Percentiles rank a stretch among this genome's conserved stretches.
These are phyloP conservation scores for Chaetomidium leptoderma DNA, from an alignment of 495 filamentous ascomycete species.

Conservation along the genomic window DNA sequence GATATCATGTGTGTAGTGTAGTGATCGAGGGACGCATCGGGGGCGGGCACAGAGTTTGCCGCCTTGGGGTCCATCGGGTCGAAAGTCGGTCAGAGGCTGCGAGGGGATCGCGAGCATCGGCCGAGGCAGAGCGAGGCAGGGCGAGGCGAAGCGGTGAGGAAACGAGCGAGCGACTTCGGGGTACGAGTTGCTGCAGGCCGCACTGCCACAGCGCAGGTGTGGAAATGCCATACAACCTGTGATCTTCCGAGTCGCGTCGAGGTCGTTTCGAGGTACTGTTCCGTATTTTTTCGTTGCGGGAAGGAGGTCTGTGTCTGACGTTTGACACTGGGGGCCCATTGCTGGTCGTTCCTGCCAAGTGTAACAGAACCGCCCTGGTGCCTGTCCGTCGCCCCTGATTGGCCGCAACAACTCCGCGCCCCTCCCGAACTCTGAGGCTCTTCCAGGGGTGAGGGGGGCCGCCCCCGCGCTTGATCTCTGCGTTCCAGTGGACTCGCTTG, in stretches of 20 bases:
- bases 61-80: slow-evolving; percentile 10
- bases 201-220: background rate
- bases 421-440: slow-evolving; percentile 25
- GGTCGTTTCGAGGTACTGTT: slow-evolving; percentile 19
- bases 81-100: background rate
- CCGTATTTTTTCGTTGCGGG: slow-evolving; percentile 4
- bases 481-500: background rate
- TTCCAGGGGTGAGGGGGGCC: slow-evolving; percentile 22
- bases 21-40: background rate
- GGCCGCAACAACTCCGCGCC: slow-evolving; percentile 20
- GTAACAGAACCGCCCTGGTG: slow-evolving; percentile 36
- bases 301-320: slow-evolving; percentile 32
- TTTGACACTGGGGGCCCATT: slow-evolving; percentile 23
- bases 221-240: background rate
- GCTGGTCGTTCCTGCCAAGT: slow-evolving; percentile 31
- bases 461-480: slow-evolving; percentile 16
- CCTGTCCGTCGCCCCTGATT: slow-evolving; percentile 25
- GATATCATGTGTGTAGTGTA: too few relatives aligned
- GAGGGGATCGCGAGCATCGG: background rate
- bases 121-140: too few relatives aligned
- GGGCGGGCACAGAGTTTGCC: background rate
- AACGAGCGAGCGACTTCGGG: slow-evolving; percentile 12
- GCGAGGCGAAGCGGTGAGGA: slow-evolving; percentile 3
- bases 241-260: slow-evolving; percentile 21
- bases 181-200: background rate